These are phyloP conservation scores for Rhytidiadelphus loreus DNA, from an alignment of 225 moss, liverwort and hornwort genomes.

Conservation along the genomic window DNA sequence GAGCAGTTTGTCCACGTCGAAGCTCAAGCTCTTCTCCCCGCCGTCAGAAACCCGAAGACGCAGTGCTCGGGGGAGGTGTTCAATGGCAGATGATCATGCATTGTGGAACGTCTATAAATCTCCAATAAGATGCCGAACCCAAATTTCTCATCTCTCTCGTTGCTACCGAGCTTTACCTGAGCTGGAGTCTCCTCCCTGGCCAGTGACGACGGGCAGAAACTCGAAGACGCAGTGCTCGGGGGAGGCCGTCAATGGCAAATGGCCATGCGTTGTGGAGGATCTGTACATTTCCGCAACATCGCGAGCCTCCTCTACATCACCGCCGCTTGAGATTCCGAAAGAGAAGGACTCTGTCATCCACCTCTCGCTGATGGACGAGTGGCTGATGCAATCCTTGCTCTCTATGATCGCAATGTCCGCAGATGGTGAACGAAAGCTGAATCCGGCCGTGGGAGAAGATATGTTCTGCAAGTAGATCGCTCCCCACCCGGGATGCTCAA, in stretches of 20 bases:
- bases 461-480: constrained; percentile 1
- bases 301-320: neutral
- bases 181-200: constrained; percentile 10
- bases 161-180: neutral
- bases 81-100: neutral
- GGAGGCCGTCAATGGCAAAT: constrained; percentile 21
- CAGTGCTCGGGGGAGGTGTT: constrained; percentile 22
- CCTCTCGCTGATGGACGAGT: constrained; percentile 16
- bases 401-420: constrained; percentile 7
- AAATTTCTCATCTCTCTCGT: neutral
- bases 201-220: constrained; percentile 35
- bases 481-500: neutral
- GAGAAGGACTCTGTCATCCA: constrained; percentile 38
- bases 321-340: neutral
- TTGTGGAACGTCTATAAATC: neutral
- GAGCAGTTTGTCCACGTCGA: neutral
- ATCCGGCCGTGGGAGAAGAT: neutral
- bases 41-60: constrained; percentile 18
- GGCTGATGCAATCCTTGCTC: constrained; percentile 3
- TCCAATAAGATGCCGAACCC: neutral
- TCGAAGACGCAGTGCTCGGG: constrained; percentile 44
- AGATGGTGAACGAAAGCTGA: constrained; percentile 1
- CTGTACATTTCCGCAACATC: neutral
- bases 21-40: neutral
- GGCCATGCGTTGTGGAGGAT: neutral